Conservation (phyloP, 352 stramenopile genomes). For the Phytophthora pini region DNA sequence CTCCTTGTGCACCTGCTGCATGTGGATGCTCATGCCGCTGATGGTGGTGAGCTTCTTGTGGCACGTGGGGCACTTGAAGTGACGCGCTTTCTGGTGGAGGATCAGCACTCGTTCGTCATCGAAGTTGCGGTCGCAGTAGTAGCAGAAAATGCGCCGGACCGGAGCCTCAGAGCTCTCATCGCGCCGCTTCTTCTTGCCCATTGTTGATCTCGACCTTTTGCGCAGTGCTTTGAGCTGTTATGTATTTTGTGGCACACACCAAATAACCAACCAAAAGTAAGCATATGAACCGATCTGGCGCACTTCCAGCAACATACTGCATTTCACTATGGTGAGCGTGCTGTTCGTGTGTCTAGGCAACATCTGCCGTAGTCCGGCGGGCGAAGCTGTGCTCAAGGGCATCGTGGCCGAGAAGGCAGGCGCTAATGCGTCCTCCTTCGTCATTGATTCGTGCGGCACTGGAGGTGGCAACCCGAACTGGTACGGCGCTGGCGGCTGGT, state of each 20-base stretch:
- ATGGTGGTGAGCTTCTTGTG: slow-evolving; percentile 93
- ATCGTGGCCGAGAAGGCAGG: slow-evolving; percentile 54
- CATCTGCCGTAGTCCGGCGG: slow-evolving; percentile 87
- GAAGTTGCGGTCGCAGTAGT: slow-evolving; percentile 94
- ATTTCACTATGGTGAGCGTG: slow-evolving; percentile 63
- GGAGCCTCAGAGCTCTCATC: slow-evolving; percentile 56
- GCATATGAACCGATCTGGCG: not conserved
- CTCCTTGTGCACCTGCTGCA: slow-evolving; percentile 91
- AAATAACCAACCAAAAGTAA: not conserved
- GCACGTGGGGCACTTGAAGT: slow-evolving; percentile 93
- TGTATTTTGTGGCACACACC: slow-evolving; percentile 12
- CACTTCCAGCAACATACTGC: slow-evolving; percentile 30
- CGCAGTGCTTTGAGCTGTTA: slow-evolving; percentile 16
- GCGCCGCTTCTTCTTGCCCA: slow-evolving; percentile 89
- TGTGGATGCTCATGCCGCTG: slow-evolving; percentile 90
- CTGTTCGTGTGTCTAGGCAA: slow-evolving; percentile 93
- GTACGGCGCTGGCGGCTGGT: slow-evolving; percentile 82
- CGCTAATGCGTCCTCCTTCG: slow-evolving; percentile 41
- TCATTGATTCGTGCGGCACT: slow-evolving; percentile 88
- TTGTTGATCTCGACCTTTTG: slow-evolving; percentile 31
- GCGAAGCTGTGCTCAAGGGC: slow-evolving; percentile 86
- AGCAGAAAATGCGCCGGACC: slow-evolving; percentile 88
- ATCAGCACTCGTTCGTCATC: slow-evolving; percentile 93
- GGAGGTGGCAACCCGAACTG: slow-evolving; percentile 81
- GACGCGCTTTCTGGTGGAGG: slow-evolving; percentile 93